phyloP scores from a whole-genome alignment of 176 grass and related monocot species.

The Oryza glumipatula region DNA sequence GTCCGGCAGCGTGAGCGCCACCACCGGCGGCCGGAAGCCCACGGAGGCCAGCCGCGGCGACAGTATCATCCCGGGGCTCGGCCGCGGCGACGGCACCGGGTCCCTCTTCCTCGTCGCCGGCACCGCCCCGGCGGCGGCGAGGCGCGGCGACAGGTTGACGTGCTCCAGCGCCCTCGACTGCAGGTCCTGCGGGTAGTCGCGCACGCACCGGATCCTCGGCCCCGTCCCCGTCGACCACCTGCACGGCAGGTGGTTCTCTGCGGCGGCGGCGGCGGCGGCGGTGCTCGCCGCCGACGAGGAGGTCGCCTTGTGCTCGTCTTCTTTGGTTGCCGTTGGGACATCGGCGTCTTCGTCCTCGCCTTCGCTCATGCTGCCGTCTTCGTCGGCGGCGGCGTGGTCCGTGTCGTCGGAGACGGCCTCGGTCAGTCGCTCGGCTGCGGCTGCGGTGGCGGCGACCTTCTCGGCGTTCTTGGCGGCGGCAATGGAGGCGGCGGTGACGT shows the following conservation, averaged over 20 bases:
- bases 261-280: neutral
- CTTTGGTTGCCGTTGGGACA: conserved; percentile 16
- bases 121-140: conserved; percentile 21
- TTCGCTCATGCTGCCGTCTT: conserved; percentile 46
- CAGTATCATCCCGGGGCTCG: conserved; percentile 66
- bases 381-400: neutral
- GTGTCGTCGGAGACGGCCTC: conserved; percentile 25
- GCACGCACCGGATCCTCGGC: conserved; percentile 82
- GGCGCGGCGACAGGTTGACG: conserved; percentile 87
- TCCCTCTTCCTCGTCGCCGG: conserved; percentile 59
- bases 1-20: conserved; percentile 64
- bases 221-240: conserved; percentile 82
- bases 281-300: neutral
- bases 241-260: conserved; percentile 40
- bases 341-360: conserved; percentile 35
- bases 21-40: conserved; percentile 48
- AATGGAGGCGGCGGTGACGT: neutral
- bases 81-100: conserved; percentile 84
- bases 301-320: conserved; percentile 5
- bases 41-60: conserved; percentile 76
- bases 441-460: neutral
- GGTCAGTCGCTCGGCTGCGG: neutral
- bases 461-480: neutral
- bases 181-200: conserved; percentile 86
- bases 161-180: conserved; percentile 92